Base-by-base conservation (phyloP, 768 basidiomycete species). In the Lyophyllum semitale region DNA sequence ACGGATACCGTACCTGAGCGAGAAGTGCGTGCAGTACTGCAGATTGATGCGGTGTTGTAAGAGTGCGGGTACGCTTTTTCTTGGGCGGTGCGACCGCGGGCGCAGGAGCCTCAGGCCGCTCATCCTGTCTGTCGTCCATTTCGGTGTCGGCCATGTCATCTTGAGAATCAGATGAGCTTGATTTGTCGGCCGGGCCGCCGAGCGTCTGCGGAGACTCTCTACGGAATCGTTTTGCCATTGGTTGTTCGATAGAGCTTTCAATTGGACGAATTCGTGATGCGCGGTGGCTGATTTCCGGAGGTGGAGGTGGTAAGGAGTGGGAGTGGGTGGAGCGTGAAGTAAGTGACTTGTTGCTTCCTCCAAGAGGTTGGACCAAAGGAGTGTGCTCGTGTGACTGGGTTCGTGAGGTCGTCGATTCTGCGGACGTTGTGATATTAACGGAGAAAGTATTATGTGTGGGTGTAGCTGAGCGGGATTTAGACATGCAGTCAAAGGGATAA, bases 1-100 rank as follows among this genome's bases (percentile, higher is more conserved):
- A 54, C 49, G 33, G n/a, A 54, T 22, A 30, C 57, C 70, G 61
- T 73, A 93, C 92, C 85, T 93, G 86, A 29, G 89, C 88, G n/a
- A 94, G 81, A 43, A 94, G 79, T 4, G 88, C 88, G 62, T 93
- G 91, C 18, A 94, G 77, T n/a, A 92, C 91, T 12, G 89, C 88
- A 51, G 92, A 86, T 67, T 94, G 92, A 65, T 93, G 89, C 8
- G 92, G 90, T 8, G 92, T 94, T 37, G 92, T 94, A 53, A 94
- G 75, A 23, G 88, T 90, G 44, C 89, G 78, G 27, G 92, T 94
- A 52, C 92, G 81, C 64, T 91, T 92, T 71, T 90, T 90, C 79
- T 91, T 91, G 58, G 83, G 80, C 46, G 83, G 83, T 26, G 74
- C 64, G 25, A 68, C 65, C 18, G 76, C 48, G n/a, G 64, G 55